A percentile compares a stretch with the other conserved stretches of the same genome.
Conservation (phyloP, 2,329 filamentous ascomycete species). For the Talaromyces pinophilus region DNA sequence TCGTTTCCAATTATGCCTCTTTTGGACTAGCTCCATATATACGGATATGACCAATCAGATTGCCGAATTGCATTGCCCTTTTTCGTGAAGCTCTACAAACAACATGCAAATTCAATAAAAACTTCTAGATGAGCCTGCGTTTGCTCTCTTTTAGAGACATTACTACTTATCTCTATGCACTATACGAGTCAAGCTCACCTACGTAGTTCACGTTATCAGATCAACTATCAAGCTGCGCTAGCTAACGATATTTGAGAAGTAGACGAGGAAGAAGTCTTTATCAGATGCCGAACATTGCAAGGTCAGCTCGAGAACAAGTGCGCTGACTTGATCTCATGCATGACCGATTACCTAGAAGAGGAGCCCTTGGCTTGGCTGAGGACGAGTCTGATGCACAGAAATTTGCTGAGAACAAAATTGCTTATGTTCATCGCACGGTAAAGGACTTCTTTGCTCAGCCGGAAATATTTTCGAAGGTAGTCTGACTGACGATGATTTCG, state of each 20-base stretch:
- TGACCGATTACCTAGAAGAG: neutral
- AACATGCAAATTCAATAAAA: neutral
- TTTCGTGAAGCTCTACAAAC: neutral
- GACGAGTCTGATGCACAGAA: neutral
- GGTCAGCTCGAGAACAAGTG: neutral
- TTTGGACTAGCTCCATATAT: neutral
- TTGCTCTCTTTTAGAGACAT: neutral
- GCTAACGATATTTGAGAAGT: neutral
- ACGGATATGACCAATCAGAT: neutral
- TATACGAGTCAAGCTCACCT: neutral
- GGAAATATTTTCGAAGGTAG: neutral
- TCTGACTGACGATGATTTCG: neutral
- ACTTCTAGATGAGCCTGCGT: neutral
- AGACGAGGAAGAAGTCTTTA: neutral
- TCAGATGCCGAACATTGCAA: neutral
- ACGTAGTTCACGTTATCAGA: neutral
- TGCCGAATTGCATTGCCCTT: neutral
- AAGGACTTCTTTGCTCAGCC: neutral
- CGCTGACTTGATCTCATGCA: neutral
- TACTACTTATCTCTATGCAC: neutral
- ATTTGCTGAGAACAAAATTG: neutral
- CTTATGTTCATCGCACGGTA: neutral
- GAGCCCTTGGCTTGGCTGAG: neutral
- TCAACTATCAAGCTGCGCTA: neutral
- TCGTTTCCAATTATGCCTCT: neutral